Evolutionary conservation across 495 filamentous ascomycete genomes (phyloP), one percentile per base, ranked within the genome.

Genomic region (Talaromyces liani): DNA sequence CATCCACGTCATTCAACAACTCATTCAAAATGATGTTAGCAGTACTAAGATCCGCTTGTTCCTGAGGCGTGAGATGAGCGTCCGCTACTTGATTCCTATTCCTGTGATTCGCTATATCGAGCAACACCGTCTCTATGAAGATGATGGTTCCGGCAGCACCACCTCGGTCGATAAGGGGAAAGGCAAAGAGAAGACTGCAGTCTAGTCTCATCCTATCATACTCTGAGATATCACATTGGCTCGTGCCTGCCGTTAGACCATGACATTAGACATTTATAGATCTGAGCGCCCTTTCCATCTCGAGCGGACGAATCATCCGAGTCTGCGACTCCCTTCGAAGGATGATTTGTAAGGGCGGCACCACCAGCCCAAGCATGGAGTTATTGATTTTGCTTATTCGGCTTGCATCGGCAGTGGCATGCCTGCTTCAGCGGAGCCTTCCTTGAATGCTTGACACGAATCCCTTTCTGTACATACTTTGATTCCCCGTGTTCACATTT

Each of bases 1-100:
- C 64, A 96, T 97, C 63, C 85, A 90, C 70, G 87, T 94, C 56
- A 92, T 96, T 65, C 87, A 89, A 67, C 92, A 96, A 69, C 84
- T 94, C 57, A 92, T 97, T 56, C 87, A 91, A 54, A 96, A 96
- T 69, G 89, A 95, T 67, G 89, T 97, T 64, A 91, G 87, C 69
- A 91, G 88, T 54, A 96, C 92, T 33, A 94, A 93, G 74, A 92
- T 96, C 60, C 85, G 92, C 29, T 78, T 94, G 7, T 94, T 96
- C 74, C 72, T 93, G 57, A 83, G 87, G 65, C 85, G 88, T 66
- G 89, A 92, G 65, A 88, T 95, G 81, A 93, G 89, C 67, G 86
- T 90, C 25, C 82, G 82, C 63, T 89, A 86, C 64, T 67, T 88
- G 20, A 84, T 89, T 33, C 86, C 85, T 0, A 78, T 80, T 8